phyloP scores from a whole-genome alignment of 805 yeast genomes.

The Saccharomycopsis javanensis region DNA sequence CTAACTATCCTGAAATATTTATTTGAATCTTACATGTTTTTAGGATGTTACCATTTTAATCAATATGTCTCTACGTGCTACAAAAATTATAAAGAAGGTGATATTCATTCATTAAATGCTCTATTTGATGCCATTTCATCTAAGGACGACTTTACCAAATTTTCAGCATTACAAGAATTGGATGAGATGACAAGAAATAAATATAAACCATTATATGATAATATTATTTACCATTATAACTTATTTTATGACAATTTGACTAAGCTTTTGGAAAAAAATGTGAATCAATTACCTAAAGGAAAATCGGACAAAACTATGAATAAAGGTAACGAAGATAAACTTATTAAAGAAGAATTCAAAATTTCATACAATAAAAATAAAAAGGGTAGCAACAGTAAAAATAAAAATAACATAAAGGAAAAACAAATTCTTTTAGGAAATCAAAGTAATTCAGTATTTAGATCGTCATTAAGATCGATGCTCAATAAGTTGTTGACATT shows the following conservation, averaged over 20 bases:
- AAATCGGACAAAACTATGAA: background rate
- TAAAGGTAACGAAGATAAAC: background rate
- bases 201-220: constrained; percentile 5
- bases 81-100: constrained; percentile 2
- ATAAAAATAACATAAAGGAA: background rate
- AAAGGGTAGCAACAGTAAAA: background rate
- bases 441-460: constrained; percentile 5
- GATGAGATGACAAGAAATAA: constrained; percentile 5
- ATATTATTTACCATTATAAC: background rate
- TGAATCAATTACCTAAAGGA: background rate
- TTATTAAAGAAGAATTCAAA: background rate
- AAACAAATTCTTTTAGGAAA: constrained; percentile 3
- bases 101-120: constrained; percentile 5
- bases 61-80: constrained; percentile 14
- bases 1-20: constrained; percentile 1
- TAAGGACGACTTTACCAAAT: constrained; percentile 1
- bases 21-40: constrained; percentile 15
- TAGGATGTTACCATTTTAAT: constrained; percentile 16
- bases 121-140: constrained; percentile 9
- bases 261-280: background rate
- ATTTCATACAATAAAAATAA: background rate
- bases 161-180: constrained; percentile 15
- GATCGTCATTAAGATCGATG: constrained; percentile 12
- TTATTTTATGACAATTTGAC: constrained; percentile 3
- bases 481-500: constrained; percentile 5